phyloP scores from a whole-genome alignment of 192 early-diverging fungal genomes.

The Coemansia sp. region DNA sequence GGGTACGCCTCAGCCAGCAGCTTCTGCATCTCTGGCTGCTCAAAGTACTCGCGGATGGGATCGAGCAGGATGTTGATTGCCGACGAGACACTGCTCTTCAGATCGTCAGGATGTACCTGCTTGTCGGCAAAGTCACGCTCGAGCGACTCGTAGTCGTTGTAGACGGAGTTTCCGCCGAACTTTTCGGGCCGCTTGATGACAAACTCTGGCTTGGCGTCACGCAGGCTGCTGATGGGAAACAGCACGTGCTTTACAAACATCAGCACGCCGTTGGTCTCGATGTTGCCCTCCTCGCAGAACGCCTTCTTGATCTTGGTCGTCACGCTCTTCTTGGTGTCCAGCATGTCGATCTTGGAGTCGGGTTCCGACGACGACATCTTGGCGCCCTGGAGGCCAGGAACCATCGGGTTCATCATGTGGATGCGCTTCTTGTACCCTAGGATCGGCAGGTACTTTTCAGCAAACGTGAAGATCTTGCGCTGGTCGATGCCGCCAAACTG shows the following conservation, averaged over 20 bases:
- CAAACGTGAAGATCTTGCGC: constrained; percentile 98
- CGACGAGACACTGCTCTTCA: constrained; percentile 83
- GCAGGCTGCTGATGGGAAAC: constrained; percentile 82
- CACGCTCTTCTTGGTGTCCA: constrained; percentile 80
- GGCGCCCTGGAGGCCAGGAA: constrained; percentile 86
- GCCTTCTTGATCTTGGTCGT: constrained; percentile 88
- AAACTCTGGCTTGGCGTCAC: constrained; percentile 56
- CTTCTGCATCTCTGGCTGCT: constrained; percentile 65
- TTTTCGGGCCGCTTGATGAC: constrained; percentile 78
- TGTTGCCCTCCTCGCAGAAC: constrained; percentile 95
- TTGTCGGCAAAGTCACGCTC: constrained; percentile 84
- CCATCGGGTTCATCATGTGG: constrained; percentile 98
- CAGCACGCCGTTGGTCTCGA: constrained; percentile 88
- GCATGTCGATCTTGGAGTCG: constrained; percentile 95
- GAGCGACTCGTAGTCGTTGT: constrained; percentile 66
- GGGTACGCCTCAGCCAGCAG: constrained; percentile 87
- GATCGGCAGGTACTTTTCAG: constrained; percentile 90
- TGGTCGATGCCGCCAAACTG: constrained; percentile 99
- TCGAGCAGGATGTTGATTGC: constrained; percentile 84
- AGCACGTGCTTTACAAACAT: constrained; percentile 87
- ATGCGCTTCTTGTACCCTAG: constrained; percentile 95
- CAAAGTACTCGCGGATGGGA: constrained; percentile 81
- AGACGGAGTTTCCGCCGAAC: constrained; percentile 86
- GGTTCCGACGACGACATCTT: constrained; percentile 98
- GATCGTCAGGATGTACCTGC: constrained; percentile 90